A percentile compares a stretch with the other conserved stretches of the same genome.
Conservation (phyloP, 176 grass and related monocot species). For the Otatea glauca region DNA sequence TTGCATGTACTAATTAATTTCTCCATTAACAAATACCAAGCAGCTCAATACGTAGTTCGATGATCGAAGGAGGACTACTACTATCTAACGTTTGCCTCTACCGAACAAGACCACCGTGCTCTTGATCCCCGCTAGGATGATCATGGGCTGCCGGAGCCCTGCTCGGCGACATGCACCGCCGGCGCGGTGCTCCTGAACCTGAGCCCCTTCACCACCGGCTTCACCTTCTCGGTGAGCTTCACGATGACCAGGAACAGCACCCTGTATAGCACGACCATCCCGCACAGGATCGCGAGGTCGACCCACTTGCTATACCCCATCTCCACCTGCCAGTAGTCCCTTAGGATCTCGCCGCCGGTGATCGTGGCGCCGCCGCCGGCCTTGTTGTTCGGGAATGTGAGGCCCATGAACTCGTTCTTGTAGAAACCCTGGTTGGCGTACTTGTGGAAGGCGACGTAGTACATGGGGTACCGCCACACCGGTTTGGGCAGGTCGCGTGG, state of each 20-base stretch:
- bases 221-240: slow-evolving; percentile 74
- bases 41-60: not conserved
- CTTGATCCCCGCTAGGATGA: not conserved
- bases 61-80: not conserved
- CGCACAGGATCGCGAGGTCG: slow-evolving; percentile 62
- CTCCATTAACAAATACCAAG: not conserved
- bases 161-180: slow-evolving; percentile 22
- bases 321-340: slow-evolving; percentile 69
- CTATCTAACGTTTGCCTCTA: not conserved
- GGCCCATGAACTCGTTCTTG: slow-evolving; percentile 83
- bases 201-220: slow-evolving; percentile 64
- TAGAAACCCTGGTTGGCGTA: slow-evolving; percentile 86
- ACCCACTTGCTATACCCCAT: slow-evolving; percentile 86
- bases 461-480: slow-evolving; percentile 81
- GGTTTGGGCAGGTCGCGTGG: slow-evolving; percentile 70
- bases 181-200: slow-evolving; percentile 41
- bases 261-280: slow-evolving; percentile 78
- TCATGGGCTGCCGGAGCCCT: slow-evolving; percentile 15
- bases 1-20: no score
- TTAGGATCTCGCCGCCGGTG: slow-evolving; percentile 62
- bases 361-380: slow-evolving; percentile 43
- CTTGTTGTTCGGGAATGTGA: slow-evolving; percentile 72
- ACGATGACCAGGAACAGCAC: slow-evolving; percentile 64
- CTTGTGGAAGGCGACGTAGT: slow-evolving; percentile 88
- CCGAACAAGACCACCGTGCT: not conserved